These are phyloP conservation scores for Rhamnella rubrinervis DNA, from an alignment of 331 rosid species.

Conservation along the genomic window DNA sequence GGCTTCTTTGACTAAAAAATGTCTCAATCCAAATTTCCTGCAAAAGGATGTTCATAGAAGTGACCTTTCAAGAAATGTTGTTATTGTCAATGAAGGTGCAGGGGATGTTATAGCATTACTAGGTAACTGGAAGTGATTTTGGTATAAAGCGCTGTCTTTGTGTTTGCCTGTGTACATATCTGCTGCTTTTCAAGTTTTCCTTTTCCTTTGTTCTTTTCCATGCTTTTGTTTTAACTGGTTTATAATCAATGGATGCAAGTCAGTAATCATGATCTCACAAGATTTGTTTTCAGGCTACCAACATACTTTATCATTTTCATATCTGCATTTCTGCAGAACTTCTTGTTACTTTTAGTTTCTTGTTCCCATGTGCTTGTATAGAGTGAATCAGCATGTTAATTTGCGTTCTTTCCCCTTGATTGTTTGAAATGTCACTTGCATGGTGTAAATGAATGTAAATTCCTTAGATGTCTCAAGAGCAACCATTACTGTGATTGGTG, in stretches of 20 bases:
- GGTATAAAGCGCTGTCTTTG: neutral
- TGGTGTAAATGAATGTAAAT: neutral
- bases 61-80: constrained; percentile 51
- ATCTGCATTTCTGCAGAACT: neutral
- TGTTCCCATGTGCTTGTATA: neutral
- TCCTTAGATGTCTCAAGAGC: neutral
- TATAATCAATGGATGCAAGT: neutral
- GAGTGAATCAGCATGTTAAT: neutral
- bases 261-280: neutral
- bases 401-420: neutral
- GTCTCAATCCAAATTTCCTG: constrained; percentile 24
- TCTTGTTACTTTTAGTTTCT: neutral
- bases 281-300: neutral
- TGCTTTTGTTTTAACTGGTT: neutral
- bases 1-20: constrained; percentile 37
- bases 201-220: neutral
- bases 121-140: constrained; percentile 51
- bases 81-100: constrained; percentile 87
- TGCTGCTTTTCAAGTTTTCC: neutral
- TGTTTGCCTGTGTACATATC: constrained; percentile 11
- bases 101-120: constrained; percentile 86
- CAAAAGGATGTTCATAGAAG: constrained; percentile 40
- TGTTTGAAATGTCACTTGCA: neutral
- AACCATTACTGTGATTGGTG: neutral
- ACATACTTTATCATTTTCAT: neutral